Percentiles rank a stretch among this genome's conserved stretches.
Evolutionary conservation across 2,329 filamentous ascomycete species (phyloP).

Genomic region (Venturia asperata): DNA sequence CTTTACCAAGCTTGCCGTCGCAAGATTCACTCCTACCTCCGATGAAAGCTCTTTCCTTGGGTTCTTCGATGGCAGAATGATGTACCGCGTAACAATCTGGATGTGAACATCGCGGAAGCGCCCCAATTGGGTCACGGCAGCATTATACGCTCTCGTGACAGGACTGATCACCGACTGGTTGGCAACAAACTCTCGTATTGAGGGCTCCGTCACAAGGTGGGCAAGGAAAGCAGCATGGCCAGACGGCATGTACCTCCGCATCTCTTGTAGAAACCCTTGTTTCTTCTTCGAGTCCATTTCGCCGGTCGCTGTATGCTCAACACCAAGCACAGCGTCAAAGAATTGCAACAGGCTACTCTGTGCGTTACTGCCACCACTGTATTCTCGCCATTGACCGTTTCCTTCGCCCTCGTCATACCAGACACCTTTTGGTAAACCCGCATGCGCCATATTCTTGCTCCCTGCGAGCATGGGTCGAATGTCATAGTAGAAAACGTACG

Average conservation of each 20-base stretch:
- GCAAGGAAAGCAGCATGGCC: constrained; percentile 46
- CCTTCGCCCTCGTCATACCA: constrained; percentile 47
- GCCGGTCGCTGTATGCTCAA: constrained; percentile 40
- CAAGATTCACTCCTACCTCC: constrained; percentile 24
- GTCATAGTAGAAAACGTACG: constrained; percentile 45
- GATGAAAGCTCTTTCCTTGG: constrained; percentile 7
- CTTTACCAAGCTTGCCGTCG: constrained; percentile 24
- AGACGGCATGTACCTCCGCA: constrained; percentile 50
- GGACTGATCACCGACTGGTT: constrained; percentile 28
- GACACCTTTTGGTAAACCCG: constrained; percentile 45
- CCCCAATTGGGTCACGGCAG: constrained; percentile 39
- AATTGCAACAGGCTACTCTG: constrained; percentile 50
- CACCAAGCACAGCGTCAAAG: constrained; percentile 46
- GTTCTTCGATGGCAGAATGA: constrained; percentile 38
- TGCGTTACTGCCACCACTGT: constrained; percentile 49
- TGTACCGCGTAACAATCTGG: constrained; percentile 47
- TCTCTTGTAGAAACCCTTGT: constrained; percentile 34
- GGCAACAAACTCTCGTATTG: constrained; percentile 41
- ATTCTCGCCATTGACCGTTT: constrained; percentile 43
- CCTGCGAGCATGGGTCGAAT: constrained; percentile 48
- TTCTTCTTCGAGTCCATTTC: constrained; percentile 22
- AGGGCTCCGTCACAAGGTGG: constrained; percentile 38
- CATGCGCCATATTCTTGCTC: constrained; percentile 47
- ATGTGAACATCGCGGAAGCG: constrained; percentile 47
- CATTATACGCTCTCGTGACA: constrained; percentile 41